Percentiles rank a stretch among this genome's conserved stretches.
These are phyloP conservation scores for Hordeum pubiflorum DNA, from an alignment of 202 grass and related monocot genomes.

Conservation along the genomic window DNA sequence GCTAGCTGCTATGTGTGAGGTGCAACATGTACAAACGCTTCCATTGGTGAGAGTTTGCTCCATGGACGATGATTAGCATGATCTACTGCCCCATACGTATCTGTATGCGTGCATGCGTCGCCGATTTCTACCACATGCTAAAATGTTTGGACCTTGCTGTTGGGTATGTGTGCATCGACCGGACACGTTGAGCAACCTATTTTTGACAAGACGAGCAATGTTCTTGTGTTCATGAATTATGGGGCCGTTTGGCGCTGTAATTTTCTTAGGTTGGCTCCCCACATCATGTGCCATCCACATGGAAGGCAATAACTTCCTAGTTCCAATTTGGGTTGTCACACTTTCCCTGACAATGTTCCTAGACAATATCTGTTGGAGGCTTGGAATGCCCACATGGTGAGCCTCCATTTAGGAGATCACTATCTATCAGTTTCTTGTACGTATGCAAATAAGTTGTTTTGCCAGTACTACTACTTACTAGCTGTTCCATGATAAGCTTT, in stretches of 20 bases:
- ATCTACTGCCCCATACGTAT: not conserved
- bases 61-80: constrained; percentile 2
- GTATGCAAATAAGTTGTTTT: not conserved
- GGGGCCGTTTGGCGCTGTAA: not conserved
- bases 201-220: not conserved
- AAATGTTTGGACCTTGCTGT: not conserved
- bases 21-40: constrained; percentile 27
- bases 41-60: constrained; percentile 26
- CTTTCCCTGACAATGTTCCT: constrained; percentile 32
- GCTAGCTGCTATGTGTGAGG: not conserved
- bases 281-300: constrained; percentile 44
- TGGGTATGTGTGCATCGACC: not conserved
- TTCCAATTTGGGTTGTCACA: constrained; percentile 37
- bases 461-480: not conserved
- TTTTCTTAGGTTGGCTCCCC: not conserved
- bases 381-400: constrained; percentile 41
- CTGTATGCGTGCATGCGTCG: not conserved
- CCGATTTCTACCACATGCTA: not conserved
- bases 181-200: not conserved
- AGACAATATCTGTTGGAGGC: constrained; percentile 27
- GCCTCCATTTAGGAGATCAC: constrained; percentile 20
- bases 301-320: constrained; percentile 31
- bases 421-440: not conserved
- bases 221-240: not conserved
- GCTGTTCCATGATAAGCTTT: not conserved